Base-by-base conservation (phyloP, 108 stramenopile species). In the Epipyxis sp. region DNA sequence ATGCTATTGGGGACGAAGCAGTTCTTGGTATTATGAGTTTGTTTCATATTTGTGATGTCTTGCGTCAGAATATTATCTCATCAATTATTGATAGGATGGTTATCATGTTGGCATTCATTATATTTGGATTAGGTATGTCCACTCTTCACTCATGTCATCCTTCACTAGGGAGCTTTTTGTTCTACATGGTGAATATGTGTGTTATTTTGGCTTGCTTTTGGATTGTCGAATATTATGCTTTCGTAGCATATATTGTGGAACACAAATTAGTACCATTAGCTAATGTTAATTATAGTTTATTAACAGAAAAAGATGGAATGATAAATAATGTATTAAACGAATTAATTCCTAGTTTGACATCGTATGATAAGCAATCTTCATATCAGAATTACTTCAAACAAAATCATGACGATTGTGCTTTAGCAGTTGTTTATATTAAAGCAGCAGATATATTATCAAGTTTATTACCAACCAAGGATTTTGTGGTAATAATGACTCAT, bases 151-250 rank as follows among this genome's bases (percentile, higher is more conserved):
- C n/a, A n/a, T n/a, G n/a, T n/a, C n/a, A n/a, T n/a, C n/a, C n/a
- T n/a, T n/a, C n/a, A n/a, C n/a, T n/a, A n/a, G n/a, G n/a, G n/a
- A n/a, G n/a, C n/a, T n/a, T n/a, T n/a, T n/a, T n/a, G n/a, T n/a
- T n/a, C n/a, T n/a, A n/a, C n/a, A n/a, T n/a, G n/a, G n/a, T n/a
- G n/a, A n/a, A n/a, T n/a, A n/a, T n/a, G n/a, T n/a, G n/a, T n/a
- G n/a, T n/a, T n/a, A n/a, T n/a, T n/a, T n/a, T n/a, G n/a, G n/a
- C 20, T 50, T 65, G 61, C 61, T 65, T 65, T 37, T 35, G 27
- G 34, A 37, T 37, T 37, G 34, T 65, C 3, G 10, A 65, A 29
- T 25, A 35, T 37, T 29, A 6, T 6, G 27, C 61, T 37, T 35
- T 65, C 25, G 61, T 37, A 16, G 20, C 61, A 6, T 65, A 65